Percentiles rank a stretch among this genome's conserved stretches.
Conservation (phyloP, 148 eudicot genomes). For the Cornus florida region DNA sequence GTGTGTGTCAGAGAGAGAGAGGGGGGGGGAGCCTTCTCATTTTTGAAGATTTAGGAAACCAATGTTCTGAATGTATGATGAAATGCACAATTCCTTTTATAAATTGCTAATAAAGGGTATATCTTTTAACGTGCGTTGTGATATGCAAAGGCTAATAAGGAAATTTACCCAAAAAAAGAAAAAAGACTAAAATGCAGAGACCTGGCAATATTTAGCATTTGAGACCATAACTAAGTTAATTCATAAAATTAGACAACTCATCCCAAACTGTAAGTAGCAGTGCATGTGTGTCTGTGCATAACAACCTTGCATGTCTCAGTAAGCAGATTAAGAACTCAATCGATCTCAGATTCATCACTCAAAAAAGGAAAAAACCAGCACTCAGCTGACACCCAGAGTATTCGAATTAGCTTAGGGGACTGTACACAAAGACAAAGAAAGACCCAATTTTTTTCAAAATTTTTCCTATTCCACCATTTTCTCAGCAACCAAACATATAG, state of each 20-base stretch:
- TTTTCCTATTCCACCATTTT: neutral
- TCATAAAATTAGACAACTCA: neutral
- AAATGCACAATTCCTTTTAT: neutral
- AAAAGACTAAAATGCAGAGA: neutral
- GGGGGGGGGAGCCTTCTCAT: neutral
- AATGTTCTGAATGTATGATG: neutral
- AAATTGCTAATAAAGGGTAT: neutral
- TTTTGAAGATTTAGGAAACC: neutral
- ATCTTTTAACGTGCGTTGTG: too few relatives aligned
- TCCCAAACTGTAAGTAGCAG: neutral
- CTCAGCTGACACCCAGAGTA: neutral
- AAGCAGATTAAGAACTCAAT: neutral
- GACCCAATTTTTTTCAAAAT: neutral
- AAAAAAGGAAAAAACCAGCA: neutral
- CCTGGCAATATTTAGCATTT: neutral
- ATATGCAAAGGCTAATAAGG: neutral
- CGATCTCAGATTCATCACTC: neutral
- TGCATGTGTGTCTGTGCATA: too few relatives aligned
- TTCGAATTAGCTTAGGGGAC: too few relatives aligned
- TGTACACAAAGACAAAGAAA: too few relatives aligned
- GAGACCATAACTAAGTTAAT: neutral
- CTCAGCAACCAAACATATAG: neutral
- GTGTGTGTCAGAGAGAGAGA: neutral
- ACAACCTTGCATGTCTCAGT: neutral
- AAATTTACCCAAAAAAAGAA: neutral